Evolutionary conservation across 176 grass and related monocot species (phyloP).

Genomic region (Thinopyrum elongatum): DNA sequence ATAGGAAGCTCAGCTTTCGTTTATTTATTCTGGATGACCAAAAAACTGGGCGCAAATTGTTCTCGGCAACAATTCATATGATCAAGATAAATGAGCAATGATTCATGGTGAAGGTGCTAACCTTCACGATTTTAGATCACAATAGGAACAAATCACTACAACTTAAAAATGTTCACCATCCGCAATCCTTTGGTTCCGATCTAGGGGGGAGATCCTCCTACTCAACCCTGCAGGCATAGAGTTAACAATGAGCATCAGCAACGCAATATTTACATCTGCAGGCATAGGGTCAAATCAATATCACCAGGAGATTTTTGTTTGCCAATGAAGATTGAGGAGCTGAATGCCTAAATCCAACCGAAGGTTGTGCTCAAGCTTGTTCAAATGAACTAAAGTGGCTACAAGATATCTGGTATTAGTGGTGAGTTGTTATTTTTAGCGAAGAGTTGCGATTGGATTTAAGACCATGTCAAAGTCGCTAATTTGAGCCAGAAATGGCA

Average conservation of each 20-base stretch:
- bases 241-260: neutral
- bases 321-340: neutral
- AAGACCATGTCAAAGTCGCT: neutral
- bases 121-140: neutral
- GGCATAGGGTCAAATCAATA: neutral
- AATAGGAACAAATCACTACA: neutral
- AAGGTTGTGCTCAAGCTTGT: neutral
- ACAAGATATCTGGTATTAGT: neutral
- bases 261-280: neutral
- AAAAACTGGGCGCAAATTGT: neutral
- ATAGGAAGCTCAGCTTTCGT: no score
- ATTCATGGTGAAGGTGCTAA: neutral
- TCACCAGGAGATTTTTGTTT: neutral
- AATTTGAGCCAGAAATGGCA: neutral
- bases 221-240: slow-evolving; percentile 30
- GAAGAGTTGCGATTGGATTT: neutral
- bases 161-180: neutral
- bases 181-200: neutral
- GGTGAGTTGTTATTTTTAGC: neutral
- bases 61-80: neutral
- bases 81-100: neutral
- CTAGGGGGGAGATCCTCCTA: neutral
- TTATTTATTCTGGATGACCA: neutral
- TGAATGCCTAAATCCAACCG: neutral
- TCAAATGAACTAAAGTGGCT: neutral